phyloP scores from a whole-genome alignment of 352 stramenopile genomes.

The Globisporangium barbulae region DNA sequence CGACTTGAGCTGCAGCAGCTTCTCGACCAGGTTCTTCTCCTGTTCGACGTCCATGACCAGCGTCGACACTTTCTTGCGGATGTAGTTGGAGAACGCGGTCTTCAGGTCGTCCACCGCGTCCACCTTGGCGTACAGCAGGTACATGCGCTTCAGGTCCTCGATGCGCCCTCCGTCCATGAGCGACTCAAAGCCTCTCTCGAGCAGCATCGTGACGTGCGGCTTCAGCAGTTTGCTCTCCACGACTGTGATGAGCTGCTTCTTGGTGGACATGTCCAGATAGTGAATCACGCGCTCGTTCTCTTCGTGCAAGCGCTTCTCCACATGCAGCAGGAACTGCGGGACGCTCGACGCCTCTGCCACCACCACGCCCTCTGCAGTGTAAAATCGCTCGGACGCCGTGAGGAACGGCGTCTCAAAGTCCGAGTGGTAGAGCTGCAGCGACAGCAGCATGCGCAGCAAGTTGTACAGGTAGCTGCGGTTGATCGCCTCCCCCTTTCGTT shows the following conservation, averaged over 20 bases:
- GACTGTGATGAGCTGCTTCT: slow-evolving; percentile 63
- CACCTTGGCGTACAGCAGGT: slow-evolving; percentile 70
- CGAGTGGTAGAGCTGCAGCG: slow-evolving; percentile 82
- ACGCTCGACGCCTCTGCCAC: slow-evolving; percentile 64
- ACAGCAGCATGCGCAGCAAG: slow-evolving; percentile 79
- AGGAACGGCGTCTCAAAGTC: slow-evolving; percentile 89
- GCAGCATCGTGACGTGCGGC: slow-evolving; percentile 72
- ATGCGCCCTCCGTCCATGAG: slow-evolving; percentile 82
- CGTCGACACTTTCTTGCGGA: slow-evolving; percentile 70
- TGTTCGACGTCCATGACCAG: slow-evolving; percentile 78
- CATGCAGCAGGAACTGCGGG: slow-evolving; percentile 84
- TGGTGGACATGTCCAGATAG: slow-evolving; percentile 72
- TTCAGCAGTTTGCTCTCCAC: slow-evolving; percentile 85
- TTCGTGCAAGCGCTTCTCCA: slow-evolving; percentile 84
- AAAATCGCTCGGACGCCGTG: slow-evolving; percentile 84
- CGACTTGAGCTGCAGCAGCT: slow-evolving; percentile 82
- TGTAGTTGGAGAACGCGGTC: slow-evolving; percentile 64
- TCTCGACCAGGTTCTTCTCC: slow-evolving; percentile 90
- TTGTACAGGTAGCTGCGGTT: slow-evolving; percentile 81
- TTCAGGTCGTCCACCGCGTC: slow-evolving; percentile 70
- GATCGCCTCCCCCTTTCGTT: slow-evolving; percentile 86
- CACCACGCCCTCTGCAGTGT: slow-evolving; percentile 68
- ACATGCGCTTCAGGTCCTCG: slow-evolving; percentile 89
- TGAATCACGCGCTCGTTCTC: slow-evolving; percentile 71
- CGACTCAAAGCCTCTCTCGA: slow-evolving; percentile 85